Conservation (phyloP, 306 rosid species). For the Cotoneaster glaucophyllus region DNA sequence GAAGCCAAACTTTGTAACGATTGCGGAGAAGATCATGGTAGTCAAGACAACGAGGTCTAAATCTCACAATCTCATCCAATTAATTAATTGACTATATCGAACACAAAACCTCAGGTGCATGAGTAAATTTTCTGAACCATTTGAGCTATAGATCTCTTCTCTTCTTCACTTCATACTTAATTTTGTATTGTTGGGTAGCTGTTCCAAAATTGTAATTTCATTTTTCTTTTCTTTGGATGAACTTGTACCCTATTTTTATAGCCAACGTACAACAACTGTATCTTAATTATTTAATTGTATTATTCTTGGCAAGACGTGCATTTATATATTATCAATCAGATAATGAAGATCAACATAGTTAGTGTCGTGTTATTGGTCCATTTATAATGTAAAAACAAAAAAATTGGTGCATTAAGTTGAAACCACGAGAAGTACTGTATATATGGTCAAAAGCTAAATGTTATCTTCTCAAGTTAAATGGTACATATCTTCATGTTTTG, state of each 20-base stretch:
- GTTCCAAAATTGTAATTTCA: not conserved
- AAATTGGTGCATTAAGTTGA: not conserved
- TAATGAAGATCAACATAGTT: not conserved
- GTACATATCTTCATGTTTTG: not conserved
- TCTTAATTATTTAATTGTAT: not conserved
- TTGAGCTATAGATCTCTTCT: not conserved
- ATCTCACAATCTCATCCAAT: constrained; percentile 7
- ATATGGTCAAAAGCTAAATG: not conserved
- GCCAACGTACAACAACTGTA: not conserved
- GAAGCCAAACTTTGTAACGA: not conserved
- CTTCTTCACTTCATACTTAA: not conserved
- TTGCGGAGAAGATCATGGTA: not conserved
- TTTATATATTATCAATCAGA: not conserved
- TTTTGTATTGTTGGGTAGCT: not conserved
- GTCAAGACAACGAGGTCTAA: constrained; percentile 25
- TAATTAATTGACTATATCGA: not conserved
- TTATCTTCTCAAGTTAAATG: not conserved
- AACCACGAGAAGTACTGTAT: not conserved
- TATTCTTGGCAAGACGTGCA: not conserved
- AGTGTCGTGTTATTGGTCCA: not conserved
- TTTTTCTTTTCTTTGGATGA: not conserved
- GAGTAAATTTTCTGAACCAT: no score
- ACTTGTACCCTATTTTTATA: not conserved
- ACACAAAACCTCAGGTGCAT: not conserved
- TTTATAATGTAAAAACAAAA: not conserved